Conservation (phyloP, 164 flowering plant genomes). For the Vitis vinifera region ASM3070453v1 NC_081807.1:547001-547500, state of each 20-base stretch:
- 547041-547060: too few relatives aligned
- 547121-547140: background rate
- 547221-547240: too few relatives aligned
- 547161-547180: background rate
- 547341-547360: constrained; percentile 74
- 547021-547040: too few relatives aligned
- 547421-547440: constrained; percentile 67
- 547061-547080: too few relatives aligned
- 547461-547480: background rate
- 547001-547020: background rate
- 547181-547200: background rate
- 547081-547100: too few relatives aligned
- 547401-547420: constrained; percentile 82
- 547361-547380: constrained; percentile 79
- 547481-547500: background rate
- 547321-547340: constrained; percentile 91
- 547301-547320: constrained; percentile 72
- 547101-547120: background rate
- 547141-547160: background rate
- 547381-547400: constrained; percentile 67
- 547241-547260: too few relatives aligned
- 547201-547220: background rate
- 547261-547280: too few relatives aligned
- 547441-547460: constrained; percentile 44
- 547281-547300: too few relatives aligned